Percentiles rank a stretch among this genome's conserved stretches.
phyloP scores from a whole-genome alignment of 306 rosid genomes.

The Corylus avellana region DNA sequence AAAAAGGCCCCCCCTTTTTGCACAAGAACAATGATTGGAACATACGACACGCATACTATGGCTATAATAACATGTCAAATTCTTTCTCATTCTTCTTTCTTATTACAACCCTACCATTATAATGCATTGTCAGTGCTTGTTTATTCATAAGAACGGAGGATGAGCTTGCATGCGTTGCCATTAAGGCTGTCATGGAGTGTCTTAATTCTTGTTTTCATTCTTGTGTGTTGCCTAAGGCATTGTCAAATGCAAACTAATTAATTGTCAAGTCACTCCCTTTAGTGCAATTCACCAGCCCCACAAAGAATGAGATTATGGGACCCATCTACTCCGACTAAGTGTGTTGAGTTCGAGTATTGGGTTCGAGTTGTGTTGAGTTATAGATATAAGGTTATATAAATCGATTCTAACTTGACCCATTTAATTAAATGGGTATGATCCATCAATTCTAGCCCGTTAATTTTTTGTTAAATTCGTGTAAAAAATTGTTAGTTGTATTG shows the following conservation, averaged over 20 bases:
- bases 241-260: not conserved
- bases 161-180: constrained; percentile 6
- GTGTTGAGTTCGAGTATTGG: too few relatives aligned
- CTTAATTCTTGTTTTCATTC: too few relatives aligned
- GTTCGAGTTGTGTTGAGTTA: too few relatives aligned
- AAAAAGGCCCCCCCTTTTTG: constrained; percentile 21
- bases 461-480: too few relatives aligned
- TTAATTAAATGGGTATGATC: too few relatives aligned
- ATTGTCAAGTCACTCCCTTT: not conserved
- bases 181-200: not conserved
- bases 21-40: constrained; percentile 1
- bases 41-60: constrained; percentile 5
- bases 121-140: not conserved
- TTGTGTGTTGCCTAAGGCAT: constrained; percentile 13
- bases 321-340: too few relatives aligned
- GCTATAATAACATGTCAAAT: not conserved
- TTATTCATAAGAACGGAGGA: not conserved
- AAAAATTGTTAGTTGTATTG: too few relatives aligned
- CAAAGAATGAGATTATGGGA: too few relatives aligned
- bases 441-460: too few relatives aligned
- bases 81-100: not conserved
- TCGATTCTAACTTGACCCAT: too few relatives aligned
- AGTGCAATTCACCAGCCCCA: too few relatives aligned
- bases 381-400: too few relatives aligned
- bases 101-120: not conserved